Conservation (phyloP, 495 filamentous ascomycete species). For the Evernia prunastri region DNA sequence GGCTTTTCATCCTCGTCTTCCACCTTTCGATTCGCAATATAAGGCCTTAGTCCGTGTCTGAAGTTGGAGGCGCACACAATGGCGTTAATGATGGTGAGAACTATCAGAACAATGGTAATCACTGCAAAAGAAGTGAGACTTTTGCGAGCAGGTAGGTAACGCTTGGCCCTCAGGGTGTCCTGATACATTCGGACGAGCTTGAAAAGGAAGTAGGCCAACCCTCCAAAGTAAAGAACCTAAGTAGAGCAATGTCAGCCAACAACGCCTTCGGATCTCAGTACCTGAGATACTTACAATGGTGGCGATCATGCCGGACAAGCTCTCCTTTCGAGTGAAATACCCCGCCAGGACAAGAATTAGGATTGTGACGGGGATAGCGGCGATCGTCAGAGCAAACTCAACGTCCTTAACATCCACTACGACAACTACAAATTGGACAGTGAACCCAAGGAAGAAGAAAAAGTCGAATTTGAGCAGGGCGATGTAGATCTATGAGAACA, state of each 20-base stretch:
- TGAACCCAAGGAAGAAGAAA: constrained; percentile 99
- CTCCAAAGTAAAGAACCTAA: constrained; percentile 76
- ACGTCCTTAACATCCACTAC: constrained; percentile 59
- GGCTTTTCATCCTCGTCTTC: constrained; percentile 62
- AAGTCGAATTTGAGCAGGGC: constrained; percentile 98
- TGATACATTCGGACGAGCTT: constrained; percentile 95
- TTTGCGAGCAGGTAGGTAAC: constrained; percentile 66
- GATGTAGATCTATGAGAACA: constrained; percentile 76
- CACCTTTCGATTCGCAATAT: constrained; percentile 61
- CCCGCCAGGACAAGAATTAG: constrained; percentile 77
- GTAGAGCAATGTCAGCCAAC: constrained; percentile 23
- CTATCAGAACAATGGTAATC: constrained; percentile 80
- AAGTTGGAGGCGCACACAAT: constrained; percentile 86
- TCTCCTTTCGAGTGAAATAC: constrained; percentile 77
- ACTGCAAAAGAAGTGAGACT: constrained; percentile 89
- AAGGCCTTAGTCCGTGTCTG: constrained; percentile 79
- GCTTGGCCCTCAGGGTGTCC: constrained; percentile 35
- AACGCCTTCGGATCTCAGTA: neutral
- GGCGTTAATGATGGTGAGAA: constrained; percentile 84
- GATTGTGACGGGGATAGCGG: constrained; percentile 86
- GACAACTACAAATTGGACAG: constrained; percentile 92
- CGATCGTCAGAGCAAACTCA: constrained; percentile 82
- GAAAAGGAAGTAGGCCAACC: constrained; percentile 94
- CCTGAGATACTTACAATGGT: constrained; percentile 57
- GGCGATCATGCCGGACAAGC: constrained; percentile 62